Evolutionary conservation across 257 asterid species (phyloP).

Genomic region (Ehretia macrophylla): DNA sequence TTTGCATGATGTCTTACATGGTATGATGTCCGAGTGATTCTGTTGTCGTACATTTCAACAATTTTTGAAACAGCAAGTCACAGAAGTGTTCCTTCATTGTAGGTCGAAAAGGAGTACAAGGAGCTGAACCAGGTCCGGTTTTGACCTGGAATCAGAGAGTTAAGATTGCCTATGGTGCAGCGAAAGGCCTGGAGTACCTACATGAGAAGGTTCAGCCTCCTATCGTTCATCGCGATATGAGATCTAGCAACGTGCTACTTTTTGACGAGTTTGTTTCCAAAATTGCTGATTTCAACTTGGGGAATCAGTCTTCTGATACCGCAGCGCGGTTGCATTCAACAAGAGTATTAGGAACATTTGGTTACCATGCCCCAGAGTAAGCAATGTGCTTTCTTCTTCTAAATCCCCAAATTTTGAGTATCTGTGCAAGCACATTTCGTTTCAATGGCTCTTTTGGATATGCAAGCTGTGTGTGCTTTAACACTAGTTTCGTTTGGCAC

Average conservation of each 20-base stretch:
- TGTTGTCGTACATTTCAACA: background rate
- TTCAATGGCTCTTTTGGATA: no score
- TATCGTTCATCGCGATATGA: slow-evolving; percentile 79
- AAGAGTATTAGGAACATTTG: slow-evolving; percentile 85
- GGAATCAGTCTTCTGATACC: slow-evolving; percentile 83
- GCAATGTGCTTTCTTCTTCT: slow-evolving; percentile 3
- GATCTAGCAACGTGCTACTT: slow-evolving; percentile 89
- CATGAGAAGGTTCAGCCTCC: slow-evolving; percentile 92
- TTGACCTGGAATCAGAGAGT: slow-evolving; percentile 86
- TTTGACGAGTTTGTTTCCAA: slow-evolving; percentile 76
- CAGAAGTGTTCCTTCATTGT: slow-evolving; percentile 5
- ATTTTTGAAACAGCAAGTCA: background rate
- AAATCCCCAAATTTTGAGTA: no score
- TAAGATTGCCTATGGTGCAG: slow-evolving; percentile 88
- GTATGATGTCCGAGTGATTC: slow-evolving; percentile 25
- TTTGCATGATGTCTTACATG: slow-evolving; percentile 79
- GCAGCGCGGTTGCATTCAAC: slow-evolving; percentile 96
- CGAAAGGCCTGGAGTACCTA: slow-evolving; percentile 75
- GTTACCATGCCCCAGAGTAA: slow-evolving; percentile 94
- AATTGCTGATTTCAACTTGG: slow-evolving; percentile 75
- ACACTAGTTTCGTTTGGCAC: background rate
- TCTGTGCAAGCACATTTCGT: no score
- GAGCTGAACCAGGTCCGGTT: slow-evolving; percentile 91
- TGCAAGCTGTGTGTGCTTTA: background rate
- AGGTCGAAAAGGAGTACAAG: slow-evolving; percentile 93